Evolutionary conservation across 116 monocot genomes (phyloP), one percentile per base, ranked within the genome.

Genomic region (Iris pallida): DNA sequence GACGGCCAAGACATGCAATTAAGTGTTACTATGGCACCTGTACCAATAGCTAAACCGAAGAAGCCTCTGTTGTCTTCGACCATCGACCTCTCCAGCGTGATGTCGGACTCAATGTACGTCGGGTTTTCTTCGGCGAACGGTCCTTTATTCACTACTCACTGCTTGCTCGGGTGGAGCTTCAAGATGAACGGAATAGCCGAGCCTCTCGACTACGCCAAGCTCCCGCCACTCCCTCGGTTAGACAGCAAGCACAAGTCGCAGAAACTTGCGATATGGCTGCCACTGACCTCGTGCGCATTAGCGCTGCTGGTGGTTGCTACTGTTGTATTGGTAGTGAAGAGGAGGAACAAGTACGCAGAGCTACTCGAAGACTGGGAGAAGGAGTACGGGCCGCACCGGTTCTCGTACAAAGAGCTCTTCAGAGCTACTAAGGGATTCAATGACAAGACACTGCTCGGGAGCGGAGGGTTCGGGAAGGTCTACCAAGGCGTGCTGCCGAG

Each of bases 81-180:
- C 12, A 47, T 80, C 8, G 75, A 80, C 47, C 65, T 80, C 18
- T 43, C 75, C 4, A 53, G 51, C 53, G 42, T 75, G n/a, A 40
- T 80, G 12, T 9, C 52, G 0, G 68, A 76, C 42, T 6, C 55
- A 5, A 81, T 76, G 76, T 81, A 43, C 57, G 81, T 73, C 8
- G 81, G 80, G 42, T 80, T 80, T 71, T 75, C 80, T 53, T 57
- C 80, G 19, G 71, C 80, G 18, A 80, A 75, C 7, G 75, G 80
- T 2, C 18, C 75, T 30, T 62, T 80, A n/a, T 71, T 71, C 4
- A 75, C 75, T 60, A 71, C 71, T 9, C 80, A 80, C 19, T 75
- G 71, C 56, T 42, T 80, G 17, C 55, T 67, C 16, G 80, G 80
- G 2, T 80, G 80, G 80, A 80, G 75, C 67, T 80, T 80, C 45